A percentile compares a stretch with the other conserved stretches of the same genome.
These are phyloP conservation scores for Fusarium compactum DNA, from an alignment of 2,329 filamentous ascomycete species.

Conservation along the genomic window DNA sequence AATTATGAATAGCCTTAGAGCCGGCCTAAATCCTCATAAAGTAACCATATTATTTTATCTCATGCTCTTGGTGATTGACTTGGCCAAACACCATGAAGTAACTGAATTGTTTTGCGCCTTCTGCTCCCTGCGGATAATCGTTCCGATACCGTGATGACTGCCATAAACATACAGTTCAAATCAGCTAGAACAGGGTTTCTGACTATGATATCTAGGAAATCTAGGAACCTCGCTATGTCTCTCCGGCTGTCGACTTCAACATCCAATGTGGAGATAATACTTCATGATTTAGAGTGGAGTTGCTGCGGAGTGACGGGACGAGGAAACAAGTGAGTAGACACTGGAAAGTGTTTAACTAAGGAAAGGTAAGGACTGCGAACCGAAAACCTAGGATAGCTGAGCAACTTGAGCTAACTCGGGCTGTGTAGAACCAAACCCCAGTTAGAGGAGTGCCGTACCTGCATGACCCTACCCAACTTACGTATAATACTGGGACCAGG, in stretches of 20 bases:
- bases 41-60: not conserved
- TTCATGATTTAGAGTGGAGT: conserved; percentile 10
- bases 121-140: not conserved
- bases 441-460: conserved; percentile 32
- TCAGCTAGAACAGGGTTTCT: not conserved
- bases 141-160: not conserved
- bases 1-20: not conserved
- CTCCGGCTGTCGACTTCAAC: conserved; percentile 2
- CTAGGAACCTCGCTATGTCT: not conserved
- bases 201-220: not conserved
- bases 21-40: not conserved
- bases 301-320: conserved; percentile 5
- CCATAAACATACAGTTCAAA: not conserved
- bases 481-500: conserved; percentile 35
- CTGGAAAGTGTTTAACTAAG: not conserved
- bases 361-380: not conserved
- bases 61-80: not conserved
- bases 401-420: not conserved
- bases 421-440: conserved; percentile 4
- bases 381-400: not conserved
- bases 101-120: not conserved
- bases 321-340: not conserved
- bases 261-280: conserved; percentile 1
- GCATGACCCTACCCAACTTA: conserved; percentile 38
- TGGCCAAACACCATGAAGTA: not conserved